phyloP scores from a whole-genome alignment of 306 rosid species.

The Quercus robur region DNA sequence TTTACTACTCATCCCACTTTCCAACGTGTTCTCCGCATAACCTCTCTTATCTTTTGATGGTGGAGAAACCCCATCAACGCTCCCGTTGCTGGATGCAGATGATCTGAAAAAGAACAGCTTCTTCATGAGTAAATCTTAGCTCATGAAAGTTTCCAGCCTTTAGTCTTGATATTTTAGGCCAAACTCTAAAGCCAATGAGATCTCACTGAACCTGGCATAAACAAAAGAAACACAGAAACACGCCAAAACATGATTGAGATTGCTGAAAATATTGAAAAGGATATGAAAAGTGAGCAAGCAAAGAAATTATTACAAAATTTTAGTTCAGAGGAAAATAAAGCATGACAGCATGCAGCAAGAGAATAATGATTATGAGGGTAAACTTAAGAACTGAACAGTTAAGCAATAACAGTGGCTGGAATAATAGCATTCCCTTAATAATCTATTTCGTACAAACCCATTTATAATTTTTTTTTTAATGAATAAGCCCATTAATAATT shows the following conservation, averaged over 20 bases:
- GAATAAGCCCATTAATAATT: background rate
- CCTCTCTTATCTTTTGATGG: conserved; percentile 41
- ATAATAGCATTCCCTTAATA: background rate
- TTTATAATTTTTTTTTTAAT: background rate
- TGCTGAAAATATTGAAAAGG: background rate
- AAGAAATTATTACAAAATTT: background rate
- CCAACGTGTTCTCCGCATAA: conserved; percentile 53
- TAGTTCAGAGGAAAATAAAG: background rate
- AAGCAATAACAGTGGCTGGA: background rate
- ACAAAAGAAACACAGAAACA: conserved; percentile 12
- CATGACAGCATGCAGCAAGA: background rate
- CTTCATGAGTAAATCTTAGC: conserved; percentile 57
- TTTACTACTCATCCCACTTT: conserved; percentile 37
- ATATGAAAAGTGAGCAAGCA: too few species aligned
- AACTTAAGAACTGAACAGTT: background rate
- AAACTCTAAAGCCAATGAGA: conserved; percentile 21
- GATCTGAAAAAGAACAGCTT: conserved; percentile 81
- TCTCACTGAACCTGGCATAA: conserved; percentile 28
- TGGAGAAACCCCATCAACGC: conserved; percentile 42
- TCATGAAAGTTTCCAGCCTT: conserved; percentile 30
- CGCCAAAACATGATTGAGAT: background rate
- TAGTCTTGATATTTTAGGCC: conserved; percentile 12
- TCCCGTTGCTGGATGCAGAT: conserved; percentile 58
- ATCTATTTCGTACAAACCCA: background rate
- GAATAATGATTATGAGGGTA: background rate